Evolutionary conservation across 352 stramenopile species (phyloP).

Genomic region (Phytophthora cactorum): DNA sequence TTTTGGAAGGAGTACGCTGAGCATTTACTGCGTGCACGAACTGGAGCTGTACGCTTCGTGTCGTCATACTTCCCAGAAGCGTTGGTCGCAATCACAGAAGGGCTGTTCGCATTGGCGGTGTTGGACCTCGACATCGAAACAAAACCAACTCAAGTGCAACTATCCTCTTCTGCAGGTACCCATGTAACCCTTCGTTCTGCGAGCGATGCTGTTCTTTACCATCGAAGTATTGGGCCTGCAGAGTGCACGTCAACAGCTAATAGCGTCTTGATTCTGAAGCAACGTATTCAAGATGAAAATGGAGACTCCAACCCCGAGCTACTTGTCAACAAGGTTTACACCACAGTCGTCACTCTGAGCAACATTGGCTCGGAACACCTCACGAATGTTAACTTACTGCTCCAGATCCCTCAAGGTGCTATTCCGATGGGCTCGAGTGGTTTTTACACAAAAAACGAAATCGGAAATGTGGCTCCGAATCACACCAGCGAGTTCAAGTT

Average conservation of each 20-base stretch:
- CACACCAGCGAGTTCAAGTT: conserved; percentile 46
- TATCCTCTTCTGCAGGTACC: conserved; percentile 14
- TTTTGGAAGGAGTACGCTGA: conserved; percentile 74
- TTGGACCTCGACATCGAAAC: conserved; percentile 46
- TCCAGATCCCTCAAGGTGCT: conserved; percentile 69
- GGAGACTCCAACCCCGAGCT: conserved; percentile 42
- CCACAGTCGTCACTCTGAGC: conserved; percentile 55
- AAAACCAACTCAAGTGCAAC: conserved; percentile 23
- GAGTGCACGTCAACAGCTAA: conserved; percentile 34
- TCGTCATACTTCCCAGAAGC: conserved; percentile 67
- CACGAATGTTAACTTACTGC: conserved; percentile 51
- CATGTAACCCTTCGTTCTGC: conserved; percentile 25
- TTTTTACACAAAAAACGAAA: conserved; percentile 62
- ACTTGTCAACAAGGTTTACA: conserved; percentile 58
- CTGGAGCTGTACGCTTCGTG: conserved; percentile 39
- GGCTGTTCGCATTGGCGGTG: conserved; percentile 61
- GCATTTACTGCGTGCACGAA: conserved; percentile 29
- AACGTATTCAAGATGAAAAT: conserved; percentile 45
- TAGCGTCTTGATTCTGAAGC: conserved; percentile 55
- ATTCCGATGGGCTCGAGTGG: conserved; percentile 45
- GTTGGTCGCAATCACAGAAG: conserved; percentile 48
- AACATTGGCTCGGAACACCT: conserved; percentile 52
- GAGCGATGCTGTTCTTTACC: conserved; percentile 52
- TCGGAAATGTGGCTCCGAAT: conserved; percentile 45
- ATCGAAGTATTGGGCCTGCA: conserved; percentile 49